Evolutionary conservation across 176 grass and related monocot species (phyloP).

Genomic region (Avena eriantha): DNA sequence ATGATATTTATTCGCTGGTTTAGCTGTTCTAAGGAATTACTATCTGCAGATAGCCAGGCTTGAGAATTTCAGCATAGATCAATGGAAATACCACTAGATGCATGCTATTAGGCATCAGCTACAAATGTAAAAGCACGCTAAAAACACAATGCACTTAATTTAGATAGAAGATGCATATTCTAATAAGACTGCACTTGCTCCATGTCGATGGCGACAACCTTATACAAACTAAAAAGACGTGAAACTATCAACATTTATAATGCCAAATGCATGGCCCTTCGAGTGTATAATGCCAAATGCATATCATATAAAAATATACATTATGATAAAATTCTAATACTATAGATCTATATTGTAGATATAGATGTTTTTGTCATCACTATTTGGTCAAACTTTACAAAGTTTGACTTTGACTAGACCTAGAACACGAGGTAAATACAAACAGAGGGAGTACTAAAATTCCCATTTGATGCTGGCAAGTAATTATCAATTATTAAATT

Average conservation of each 20-base stretch:
- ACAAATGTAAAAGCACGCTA: constrained; percentile 4
- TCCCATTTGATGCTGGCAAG: constrained; percentile 24
- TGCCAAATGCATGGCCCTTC: no score
- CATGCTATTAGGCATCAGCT: constrained; percentile 27
- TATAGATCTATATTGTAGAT: no score
- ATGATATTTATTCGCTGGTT: not conserved
- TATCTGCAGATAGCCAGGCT: not conserved
- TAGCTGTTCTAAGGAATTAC: constrained; percentile 18
- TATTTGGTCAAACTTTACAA: no score
- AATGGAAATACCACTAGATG: not conserved
- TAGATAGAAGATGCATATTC: not conserved
- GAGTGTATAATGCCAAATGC: no score
- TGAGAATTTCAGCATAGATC: not conserved
- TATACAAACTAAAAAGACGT: not conserved
- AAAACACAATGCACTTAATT: not conserved
- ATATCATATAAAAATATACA: no score
- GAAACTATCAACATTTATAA: no score
- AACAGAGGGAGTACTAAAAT: not conserved
- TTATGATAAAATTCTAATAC: no score
- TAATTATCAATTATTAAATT: not conserved
- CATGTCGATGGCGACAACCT: not conserved
- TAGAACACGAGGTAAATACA: no score
- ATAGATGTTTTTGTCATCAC: no score
- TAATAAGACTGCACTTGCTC: not conserved
- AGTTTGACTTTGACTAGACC: no score